Conservation (phyloP, 257 asterid species). For the Solanum etuberosum region DNA sequence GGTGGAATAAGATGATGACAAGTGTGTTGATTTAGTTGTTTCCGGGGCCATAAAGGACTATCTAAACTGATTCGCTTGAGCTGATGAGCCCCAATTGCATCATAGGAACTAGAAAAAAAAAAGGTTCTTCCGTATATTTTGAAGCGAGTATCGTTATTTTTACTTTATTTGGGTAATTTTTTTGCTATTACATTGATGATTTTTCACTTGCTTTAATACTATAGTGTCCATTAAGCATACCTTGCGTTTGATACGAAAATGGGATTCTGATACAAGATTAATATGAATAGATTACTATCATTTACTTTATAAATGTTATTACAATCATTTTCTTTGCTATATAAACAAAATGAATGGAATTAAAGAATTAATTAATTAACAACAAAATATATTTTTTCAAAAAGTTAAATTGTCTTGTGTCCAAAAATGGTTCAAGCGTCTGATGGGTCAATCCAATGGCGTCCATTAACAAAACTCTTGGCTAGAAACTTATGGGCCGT, state of each 20-base stretch:
- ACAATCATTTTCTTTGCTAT: neutral
- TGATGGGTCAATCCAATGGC: slow-evolving; percentile 71
- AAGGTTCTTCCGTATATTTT: neutral
- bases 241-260: neutral
- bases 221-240: neutral
- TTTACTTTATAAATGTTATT: neutral
- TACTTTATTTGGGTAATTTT: neutral
- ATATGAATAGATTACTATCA: neutral
- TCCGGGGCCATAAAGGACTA: neutral
- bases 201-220: neutral
- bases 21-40: neutral
- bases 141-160: too few species aligned
- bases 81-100: neutral
- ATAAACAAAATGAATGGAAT: neutral
- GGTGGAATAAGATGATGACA: neutral
- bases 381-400: too few species aligned
- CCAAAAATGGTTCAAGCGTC: slow-evolving; percentile 34
- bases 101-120: neutral
- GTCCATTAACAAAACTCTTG: slow-evolving; percentile 81
- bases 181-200: neutral
- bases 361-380: neutral
- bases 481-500: slow-evolving; percentile 42
- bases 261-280: neutral
- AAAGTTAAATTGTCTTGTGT: neutral
- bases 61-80: neutral